A percentile compares a stretch with the other conserved stretches of the same genome.
Conservation (phyloP, 2,329 filamentous ascomycete species). For the Aspergillus candidus region DNA sequence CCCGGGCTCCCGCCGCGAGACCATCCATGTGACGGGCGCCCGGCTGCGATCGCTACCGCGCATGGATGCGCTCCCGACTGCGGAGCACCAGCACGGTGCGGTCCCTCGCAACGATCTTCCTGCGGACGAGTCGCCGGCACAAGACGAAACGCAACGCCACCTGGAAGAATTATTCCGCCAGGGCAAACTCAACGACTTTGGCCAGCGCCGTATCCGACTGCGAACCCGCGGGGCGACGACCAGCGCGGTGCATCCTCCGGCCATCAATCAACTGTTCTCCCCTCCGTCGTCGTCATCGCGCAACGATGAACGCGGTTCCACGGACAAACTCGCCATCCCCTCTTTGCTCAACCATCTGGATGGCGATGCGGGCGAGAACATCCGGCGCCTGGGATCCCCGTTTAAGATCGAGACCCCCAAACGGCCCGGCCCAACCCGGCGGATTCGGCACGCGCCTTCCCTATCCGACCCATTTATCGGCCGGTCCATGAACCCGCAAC, state of each 20-base stretch:
- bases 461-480: slow-evolving; percentile 41
- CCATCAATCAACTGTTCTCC: slow-evolving; percentile 51
- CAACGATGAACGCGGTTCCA: slow-evolving; percentile 17
- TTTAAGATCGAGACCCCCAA: slow-evolving; percentile 38
- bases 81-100: slow-evolving; percentile 33
- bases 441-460: slow-evolving; percentile 37
- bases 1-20: slow-evolving; percentile 34
- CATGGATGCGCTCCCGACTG: slow-evolving; percentile 49
- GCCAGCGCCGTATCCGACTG: slow-evolving; percentile 53
- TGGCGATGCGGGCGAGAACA: slow-evolving; percentile 33
- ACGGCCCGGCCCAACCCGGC: slow-evolving; percentile 26
- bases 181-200: slow-evolving; percentile 40
- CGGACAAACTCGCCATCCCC: slow-evolving; percentile 19
- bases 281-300: slow-evolving; percentile 38
- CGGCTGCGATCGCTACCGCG: slow-evolving; percentile 49
- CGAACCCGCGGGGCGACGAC: slow-evolving; percentile 58
- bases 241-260: slow-evolving; percentile 49
- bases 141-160: slow-evolving; percentile 53
- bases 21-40: slow-evolving; percentile 40
- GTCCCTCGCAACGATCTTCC: slow-evolving; percentile 36
- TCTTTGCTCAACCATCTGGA: slow-evolving; percentile 30
- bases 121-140: slow-evolving; percentile 39
- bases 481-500: slow-evolving; percentile 15
- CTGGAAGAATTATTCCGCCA: slow-evolving; percentile 43
- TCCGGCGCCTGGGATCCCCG: slow-evolving; percentile 44